Evolutionary conservation across 257 asterid genomes (phyloP).

Genomic region (Lantana camara): DNA sequence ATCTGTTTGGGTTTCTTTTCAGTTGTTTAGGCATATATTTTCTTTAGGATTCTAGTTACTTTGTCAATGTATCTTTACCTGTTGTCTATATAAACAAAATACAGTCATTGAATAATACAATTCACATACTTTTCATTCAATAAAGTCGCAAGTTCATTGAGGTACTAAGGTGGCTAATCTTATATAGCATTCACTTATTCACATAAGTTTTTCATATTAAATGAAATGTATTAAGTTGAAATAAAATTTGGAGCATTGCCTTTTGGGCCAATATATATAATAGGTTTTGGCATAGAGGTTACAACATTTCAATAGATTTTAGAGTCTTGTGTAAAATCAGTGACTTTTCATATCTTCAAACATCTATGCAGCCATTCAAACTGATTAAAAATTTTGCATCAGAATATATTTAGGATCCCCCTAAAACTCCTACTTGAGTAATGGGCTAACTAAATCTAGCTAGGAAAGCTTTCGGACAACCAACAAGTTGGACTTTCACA

Average conservation of each 20-base stretch:
- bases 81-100: too few species aligned
- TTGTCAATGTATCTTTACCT: too few species aligned
- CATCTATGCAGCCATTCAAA: background rate
- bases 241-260: background rate
- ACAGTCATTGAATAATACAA: too few species aligned
- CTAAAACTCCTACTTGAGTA: background rate
- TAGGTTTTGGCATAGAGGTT: background rate
- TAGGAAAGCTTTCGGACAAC: background rate
- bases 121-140: too few species aligned
- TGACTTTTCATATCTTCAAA: background rate
- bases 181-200: background rate
- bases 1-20: too few species aligned
- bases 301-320: background rate
- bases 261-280: background rate
- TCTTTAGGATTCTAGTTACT: too few species aligned
- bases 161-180: conserved; percentile 4
- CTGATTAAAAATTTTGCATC: background rate
- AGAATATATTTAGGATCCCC: background rate
- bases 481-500: too few species aligned
- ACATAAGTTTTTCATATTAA: background rate
- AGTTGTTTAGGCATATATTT: too few species aligned
- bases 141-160: background rate
- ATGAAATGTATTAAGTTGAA: background rate
- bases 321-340: background rate
- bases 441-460: background rate